Base-by-base conservation (phyloP, 108 stramenopile genomes). In the Aurantiochytrium sp. region DNA sequence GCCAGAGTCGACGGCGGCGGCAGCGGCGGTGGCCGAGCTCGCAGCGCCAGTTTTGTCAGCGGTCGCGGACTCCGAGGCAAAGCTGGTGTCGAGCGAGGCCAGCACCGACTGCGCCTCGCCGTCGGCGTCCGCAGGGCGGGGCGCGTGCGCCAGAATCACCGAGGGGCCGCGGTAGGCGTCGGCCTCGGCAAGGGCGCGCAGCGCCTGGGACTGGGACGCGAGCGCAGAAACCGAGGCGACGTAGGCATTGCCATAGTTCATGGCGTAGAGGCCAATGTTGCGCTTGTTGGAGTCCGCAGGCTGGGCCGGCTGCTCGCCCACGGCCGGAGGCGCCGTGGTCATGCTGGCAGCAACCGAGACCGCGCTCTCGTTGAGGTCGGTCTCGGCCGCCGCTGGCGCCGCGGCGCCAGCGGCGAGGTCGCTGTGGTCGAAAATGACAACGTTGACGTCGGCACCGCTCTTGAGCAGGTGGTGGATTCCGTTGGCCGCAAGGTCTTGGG, bases 241-340 rank as follows among this genome's bases (percentile, higher is more conserved):
- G 76, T 83, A 83, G 45, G 76, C 76, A 23, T 47, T 83, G 45
- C 76, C 76, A 45, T 83, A 83, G 51, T 83, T 83, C 76, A 83
- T 83, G 45, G 76, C 76, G 51, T 83, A 83, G 51, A 83, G 76
- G 4, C 76, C 76, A 35, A 83, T 53, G 76, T 83, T 53, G 49
- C 51, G 45, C 76, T 83, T 83, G 49, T 53, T 47, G 49, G 45
- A 6, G 49, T 83, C 49, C 2, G 51, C 76, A 23, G 64, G 64
- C 64, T 69, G 64, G 76, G 76, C 76, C 14, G 76, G 76, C 45
- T 83, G 76, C 25, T 47, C 45, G 25, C 3, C 49, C 2, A 53
- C 76, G 28, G 76, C 51, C 4, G 76, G 49, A 8, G 76, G 51
- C 49, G 51, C 49, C 6, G 49, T 45, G n/a, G 76, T 53, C 49